Conservation (phyloP, 1,139 yeast genomes). For the Candida sp. region DNA sequence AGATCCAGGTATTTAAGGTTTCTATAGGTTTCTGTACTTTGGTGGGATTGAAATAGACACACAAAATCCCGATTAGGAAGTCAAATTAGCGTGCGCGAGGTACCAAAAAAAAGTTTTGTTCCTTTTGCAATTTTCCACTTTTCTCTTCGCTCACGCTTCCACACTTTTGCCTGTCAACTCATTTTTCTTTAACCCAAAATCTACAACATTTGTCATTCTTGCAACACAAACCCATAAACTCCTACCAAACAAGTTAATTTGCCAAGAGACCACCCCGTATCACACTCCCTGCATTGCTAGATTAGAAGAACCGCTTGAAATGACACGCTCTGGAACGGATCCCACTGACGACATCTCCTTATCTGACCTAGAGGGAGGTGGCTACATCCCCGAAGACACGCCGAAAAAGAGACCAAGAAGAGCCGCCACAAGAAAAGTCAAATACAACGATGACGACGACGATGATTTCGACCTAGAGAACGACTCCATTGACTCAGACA, state of each 20-base stretch:
- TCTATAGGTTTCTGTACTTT: neutral
- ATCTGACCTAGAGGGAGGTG: slow-evolving; percentile 34
- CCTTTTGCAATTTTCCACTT: slow-evolving; percentile 1
- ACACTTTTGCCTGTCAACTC: neutral
- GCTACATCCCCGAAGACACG: slow-evolving; percentile 46
- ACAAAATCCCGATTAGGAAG: slow-evolving; percentile 1
- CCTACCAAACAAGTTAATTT: no score
- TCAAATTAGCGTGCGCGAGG: neutral
- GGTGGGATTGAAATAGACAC: neutral
- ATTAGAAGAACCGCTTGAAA: neutral
- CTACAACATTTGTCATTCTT: no score
- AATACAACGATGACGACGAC: slow-evolving; percentile 21
- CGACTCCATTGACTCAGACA: slow-evolving; percentile 14
- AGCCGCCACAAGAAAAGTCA: slow-evolving; percentile 12
- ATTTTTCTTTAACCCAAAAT: neutral
- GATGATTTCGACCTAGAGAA: slow-evolving; percentile 20
- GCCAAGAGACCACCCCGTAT: neutral
- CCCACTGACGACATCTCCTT: slow-evolving; percentile 2
- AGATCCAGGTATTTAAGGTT: slow-evolving; percentile 32
- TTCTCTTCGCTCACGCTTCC: neutral
- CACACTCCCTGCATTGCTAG: neutral
- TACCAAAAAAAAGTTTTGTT: neutral
- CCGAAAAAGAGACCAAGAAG: slow-evolving; percentile 21
- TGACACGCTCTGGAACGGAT: slow-evolving; percentile 7
- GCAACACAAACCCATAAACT: no score